Evolutionary conservation across 805 yeast species (phyloP), one percentile per base, ranked within the genome.

Genomic region (Metschnikowia cubensis): DNA sequence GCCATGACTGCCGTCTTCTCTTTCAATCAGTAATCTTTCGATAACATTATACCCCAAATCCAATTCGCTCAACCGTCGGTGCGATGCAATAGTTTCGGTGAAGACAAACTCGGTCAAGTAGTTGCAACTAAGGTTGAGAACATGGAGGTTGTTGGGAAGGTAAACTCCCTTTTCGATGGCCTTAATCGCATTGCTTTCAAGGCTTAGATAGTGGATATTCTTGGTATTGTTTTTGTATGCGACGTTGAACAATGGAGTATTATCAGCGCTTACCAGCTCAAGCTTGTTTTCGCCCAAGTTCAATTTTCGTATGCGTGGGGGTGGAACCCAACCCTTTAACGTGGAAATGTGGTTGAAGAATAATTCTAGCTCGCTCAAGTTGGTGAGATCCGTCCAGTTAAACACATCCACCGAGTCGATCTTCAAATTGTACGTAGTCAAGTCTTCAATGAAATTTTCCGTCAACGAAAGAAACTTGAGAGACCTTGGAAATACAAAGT

Each of bases 341-440:
- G 47, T 33, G 18, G 46, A 39, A 35, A 69, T 52, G 25, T 45
- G 35, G 51, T 69, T 69, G 41, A 50, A 52, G 35, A 56, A 55
- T 4, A 66, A 49, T 31, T 64, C 65, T 38, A 69, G 47, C 6
- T 57, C 53, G 4, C 51, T 44, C 15, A 71, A 53, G 21, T 60
- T 58, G 0, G 46, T 35, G 49, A 70, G 52, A 3, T 59, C 56
- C 3, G 42, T 42, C 75, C 74, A 70, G 40, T 49, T 50, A 14
- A 53, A 36, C 6, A 48, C 38, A 10, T 47, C 54, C 2, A 18
- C 33, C 1, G 50, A 45, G 18, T 48, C 50, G 17, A 47, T 22
- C 1, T 15, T 35, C 5, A 47, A 51, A 13, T 59, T 56, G 45
- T 67, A 68, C 2, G 59, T 38, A 8, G 49, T 44, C 45, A 68